Conservation (phyloP, 2,329 filamentous ascomycete genomes). For the Fusarium neocosmosporiellum region DNA sequence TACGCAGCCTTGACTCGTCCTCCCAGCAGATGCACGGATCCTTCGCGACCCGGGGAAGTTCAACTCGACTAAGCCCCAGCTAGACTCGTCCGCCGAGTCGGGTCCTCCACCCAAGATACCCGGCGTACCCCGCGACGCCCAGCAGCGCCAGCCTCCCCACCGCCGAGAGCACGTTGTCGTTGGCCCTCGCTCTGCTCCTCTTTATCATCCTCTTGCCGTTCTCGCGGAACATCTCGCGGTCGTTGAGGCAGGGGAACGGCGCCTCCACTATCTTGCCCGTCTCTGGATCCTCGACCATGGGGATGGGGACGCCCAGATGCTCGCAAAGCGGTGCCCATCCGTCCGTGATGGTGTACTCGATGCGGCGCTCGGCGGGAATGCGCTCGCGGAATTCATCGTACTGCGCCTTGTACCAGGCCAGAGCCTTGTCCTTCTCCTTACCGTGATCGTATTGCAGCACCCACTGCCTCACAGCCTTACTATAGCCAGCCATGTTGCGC, state of each 20-base stretch:
- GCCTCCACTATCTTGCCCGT: conserved; percentile 47
- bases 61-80: background rate
- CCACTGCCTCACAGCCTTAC: conserved; percentile 39
- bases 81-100: conserved; percentile 43
- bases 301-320: conserved; percentile 52
- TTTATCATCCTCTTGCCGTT: conserved; percentile 14
- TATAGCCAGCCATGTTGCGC: conserved; percentile 43
- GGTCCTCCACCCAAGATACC: conserved; percentile 45
- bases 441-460: conserved; percentile 47
- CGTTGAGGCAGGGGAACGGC: conserved; percentile 49
- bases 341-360: conserved; percentile 53
- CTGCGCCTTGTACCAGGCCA: conserved; percentile 51
- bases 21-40: conserved; percentile 5
- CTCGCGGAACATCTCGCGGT: conserved; percentile 41
- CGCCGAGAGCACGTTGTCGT: conserved; percentile 37
- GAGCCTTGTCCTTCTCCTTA: conserved; percentile 50
- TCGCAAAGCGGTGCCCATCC: conserved; percentile 57
- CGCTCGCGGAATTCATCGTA: conserved; percentile 51
- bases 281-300: conserved; percentile 45
- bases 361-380: conserved; percentile 48
- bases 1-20: background rate
- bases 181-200: conserved; percentile 37
- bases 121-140: conserved; percentile 43
- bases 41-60: background rate
- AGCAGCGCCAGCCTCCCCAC: conserved; percentile 40